These are phyloP conservation scores for Croton laevigatus DNA, from an alignment of 441 rosid species.

Conservation along the genomic window DNA sequence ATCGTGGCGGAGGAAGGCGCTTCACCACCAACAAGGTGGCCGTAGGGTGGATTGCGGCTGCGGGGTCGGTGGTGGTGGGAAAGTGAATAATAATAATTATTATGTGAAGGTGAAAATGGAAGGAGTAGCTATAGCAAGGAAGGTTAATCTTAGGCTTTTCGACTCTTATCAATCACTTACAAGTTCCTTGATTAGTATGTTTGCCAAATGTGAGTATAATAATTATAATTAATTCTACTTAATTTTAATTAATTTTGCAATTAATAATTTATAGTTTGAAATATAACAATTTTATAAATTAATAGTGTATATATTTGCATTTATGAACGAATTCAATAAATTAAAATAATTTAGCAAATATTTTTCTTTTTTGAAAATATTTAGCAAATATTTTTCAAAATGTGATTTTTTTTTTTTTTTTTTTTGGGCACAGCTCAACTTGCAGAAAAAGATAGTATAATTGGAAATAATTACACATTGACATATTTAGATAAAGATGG, in stretches of 20 bases:
- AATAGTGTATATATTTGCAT: no score
- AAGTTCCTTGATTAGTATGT: slow-evolving; percentile 40
- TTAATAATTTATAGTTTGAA: no score
- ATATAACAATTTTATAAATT: no score
- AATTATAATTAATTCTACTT: background rate
- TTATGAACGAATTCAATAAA: no score
- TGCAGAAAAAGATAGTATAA: slow-evolving; percentile 17
- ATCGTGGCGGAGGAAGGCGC: slow-evolving; percentile 47
- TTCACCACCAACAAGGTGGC: slow-evolving; percentile 24
- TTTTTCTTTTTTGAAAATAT: no score
- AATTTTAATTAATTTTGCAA: background rate
- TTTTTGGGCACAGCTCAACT: slow-evolving; percentile 33
- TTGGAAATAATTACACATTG: slow-evolving; percentile 20
- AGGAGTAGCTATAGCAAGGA: slow-evolving; percentile 47
- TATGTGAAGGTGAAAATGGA: slow-evolving; percentile 59
- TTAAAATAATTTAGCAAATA: no score
- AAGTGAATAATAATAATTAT: background rate
- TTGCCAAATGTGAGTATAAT: slow-evolving; percentile 26
- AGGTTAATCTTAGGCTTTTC: slow-evolving; percentile 36
- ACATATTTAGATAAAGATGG: slow-evolving; percentile 47
- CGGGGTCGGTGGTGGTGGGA: background rate
- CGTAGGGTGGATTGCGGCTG: slow-evolving; percentile 5
- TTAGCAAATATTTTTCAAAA: no score
- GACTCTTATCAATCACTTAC: slow-evolving; percentile 34
- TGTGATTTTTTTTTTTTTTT: background rate